Base-by-base conservation (phyloP, 257 asterid species). In the Craterostigma plantagineum region DNA sequence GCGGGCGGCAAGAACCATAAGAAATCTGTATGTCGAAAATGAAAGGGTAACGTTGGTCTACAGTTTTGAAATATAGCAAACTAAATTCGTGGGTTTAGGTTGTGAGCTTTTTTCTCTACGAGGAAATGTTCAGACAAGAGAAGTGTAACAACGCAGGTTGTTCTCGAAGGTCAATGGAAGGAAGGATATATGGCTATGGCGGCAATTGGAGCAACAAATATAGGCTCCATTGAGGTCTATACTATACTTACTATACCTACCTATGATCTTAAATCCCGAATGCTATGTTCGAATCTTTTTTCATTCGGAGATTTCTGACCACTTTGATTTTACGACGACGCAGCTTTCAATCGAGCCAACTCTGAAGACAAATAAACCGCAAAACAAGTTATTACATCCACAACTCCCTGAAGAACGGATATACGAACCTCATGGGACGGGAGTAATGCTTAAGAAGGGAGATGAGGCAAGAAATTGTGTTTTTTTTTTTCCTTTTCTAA, bases 181-280 rank as follows among this genome's bases (percentile, higher is more conserved):
- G 91, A 74, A 70, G 98, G 98, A 41, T 87, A 69, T 56, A 66
- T 87, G 81, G 95, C 95, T 67, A 71, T 87, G 85, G 98, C 93
- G 54, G 95, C 95, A 45, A 39, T 87, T 53, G 98, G 98, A 51
- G 98, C 98, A 11, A 79, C 98, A 49, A 87, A 76, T 56, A 79
- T 87, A 49, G 98, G 98, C 41, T 76, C 95, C 53, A 79, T 87
- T 58, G 91, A 87, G 98, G 94, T 85, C 37, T 14, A 45, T n/a
- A n/a, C n/a, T n/a, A n/a, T n/a, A n/a, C n/a, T n/a, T n/a, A n/a
- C n/a, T n/a, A n/a, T 15, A 48, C 33, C 45, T 43, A 55, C 56
- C 40, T n/a, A 35, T 15, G 45, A 34, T 58, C 45, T 11, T 42
- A 11, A 37, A 35, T 57, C 16, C 15, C 3, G 8, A 3, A 40